Evolutionary conservation across 306 rosid genomes (phyloP), one percentile per base, ranked within the genome.

Genomic region (Quillaja saponaria): DNA sequence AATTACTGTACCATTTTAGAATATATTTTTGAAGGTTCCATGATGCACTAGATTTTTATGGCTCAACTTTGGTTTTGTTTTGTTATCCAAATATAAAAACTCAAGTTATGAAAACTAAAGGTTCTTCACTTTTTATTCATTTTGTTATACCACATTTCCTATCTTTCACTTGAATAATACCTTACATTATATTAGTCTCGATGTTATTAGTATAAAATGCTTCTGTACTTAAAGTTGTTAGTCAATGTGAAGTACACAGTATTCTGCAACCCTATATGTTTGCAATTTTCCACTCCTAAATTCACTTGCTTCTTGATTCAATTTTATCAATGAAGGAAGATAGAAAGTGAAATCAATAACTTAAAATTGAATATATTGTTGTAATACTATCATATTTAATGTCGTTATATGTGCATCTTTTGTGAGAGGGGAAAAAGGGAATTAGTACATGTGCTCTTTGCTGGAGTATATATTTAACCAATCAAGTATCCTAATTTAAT

Each of bases 291-390:
- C 34, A 16, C 57, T 35, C 34, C 48, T 9, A 46, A 46, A n/a
- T 35, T 44, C 17, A 31, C 15, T 31, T 55, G 39, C 14, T 25
- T 25, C 31, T 25, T 25, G 28, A 37, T 11, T 46, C 10, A 19
- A 41, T 10, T 33, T 8, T 50, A 18, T 58, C 35, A 35, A 25
- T 18, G 18, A 33, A 34, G 3, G 41, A 47, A 10, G 35, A 48
- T 41, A 6, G 5, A 13, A 44, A 55, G 19, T 63, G 19, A 38
- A 53, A 41, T 49, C 63, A 58, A 31, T 40, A 55, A 65, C 15
- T 41, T n/a, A 35, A 65, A 58, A 33, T 38, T 50, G 63, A 42
- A 56, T 57, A 34, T 63, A 72, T n/a, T 21, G 33, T 12, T 45
- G n/a, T 52, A 44, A 39, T 39, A 7, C 44, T 12, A 39, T 2